Evolutionary conservation across 768 basidiomycete genomes (phyloP).

Genomic region (Russula virescens): DNA sequence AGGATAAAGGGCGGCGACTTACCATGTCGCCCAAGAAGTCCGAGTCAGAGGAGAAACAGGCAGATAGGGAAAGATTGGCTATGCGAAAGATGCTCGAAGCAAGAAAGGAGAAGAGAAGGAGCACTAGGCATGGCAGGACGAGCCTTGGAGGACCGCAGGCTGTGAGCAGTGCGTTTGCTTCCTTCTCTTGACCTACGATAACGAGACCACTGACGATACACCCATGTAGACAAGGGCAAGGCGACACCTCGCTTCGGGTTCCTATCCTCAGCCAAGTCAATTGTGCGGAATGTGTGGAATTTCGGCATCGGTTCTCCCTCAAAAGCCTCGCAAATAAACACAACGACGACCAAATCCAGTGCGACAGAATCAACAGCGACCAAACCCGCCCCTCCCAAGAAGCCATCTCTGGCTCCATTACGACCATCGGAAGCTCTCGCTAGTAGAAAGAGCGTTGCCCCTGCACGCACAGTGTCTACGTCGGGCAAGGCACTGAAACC

Average conservation of each 20-base stretch:
- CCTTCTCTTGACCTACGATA: conserved; percentile 1
- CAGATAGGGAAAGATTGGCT: conserved; percentile 48
- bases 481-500: conserved; percentile 11
- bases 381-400: conserved; percentile 6
- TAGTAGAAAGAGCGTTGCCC: background rate
- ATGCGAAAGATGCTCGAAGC: conserved; percentile 59
- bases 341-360: conserved; percentile 25
- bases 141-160: conserved; percentile 35
- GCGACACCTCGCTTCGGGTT: conserved; percentile 62
- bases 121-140: conserved; percentile 39
- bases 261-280: conserved; percentile 58
- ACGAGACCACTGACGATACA: background rate
- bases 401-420: conserved; percentile 9
- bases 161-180: conserved; percentile 19
- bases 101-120: conserved; percentile 62
- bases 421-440: conserved; percentile 9
- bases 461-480: conserved; percentile 3
- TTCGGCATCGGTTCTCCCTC: conserved; percentile 38
- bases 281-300: conserved; percentile 72
- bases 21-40: conserved; percentile 31
- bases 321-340: conserved; percentile 25
- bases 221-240: conserved; percentile 30
- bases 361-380: background rate
- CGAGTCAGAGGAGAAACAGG: conserved; percentile 26
- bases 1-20: conserved; percentile 33